Conservation (phyloP, 2,329 filamentous ascomycete genomes). For the Botrytis fragariae region DNA sequence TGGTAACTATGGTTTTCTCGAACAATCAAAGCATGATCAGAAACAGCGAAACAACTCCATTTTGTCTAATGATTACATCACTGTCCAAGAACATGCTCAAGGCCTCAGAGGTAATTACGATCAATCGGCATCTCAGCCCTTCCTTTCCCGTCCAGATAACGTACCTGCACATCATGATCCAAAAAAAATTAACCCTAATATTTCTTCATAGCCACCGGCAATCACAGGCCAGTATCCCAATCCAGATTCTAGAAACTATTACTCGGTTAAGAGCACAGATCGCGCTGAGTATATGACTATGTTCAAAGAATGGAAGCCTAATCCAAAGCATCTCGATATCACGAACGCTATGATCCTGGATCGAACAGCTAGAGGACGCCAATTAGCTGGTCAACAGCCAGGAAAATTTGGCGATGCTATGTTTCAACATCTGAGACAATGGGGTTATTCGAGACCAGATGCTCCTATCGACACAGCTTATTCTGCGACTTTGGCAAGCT, state of each 20-base stretch:
- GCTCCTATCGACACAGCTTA: background rate
- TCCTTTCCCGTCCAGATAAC: background rate
- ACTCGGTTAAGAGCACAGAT: background rate
- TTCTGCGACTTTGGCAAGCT: background rate
- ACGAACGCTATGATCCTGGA: background rate
- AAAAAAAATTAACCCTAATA: background rate
- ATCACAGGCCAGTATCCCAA: background rate
- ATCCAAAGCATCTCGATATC: background rate
- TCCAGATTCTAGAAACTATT: background rate
- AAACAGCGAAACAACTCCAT: background rate
- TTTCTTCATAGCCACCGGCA: background rate
- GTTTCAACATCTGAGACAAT: background rate
- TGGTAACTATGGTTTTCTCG: background rate
- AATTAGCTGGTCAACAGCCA: background rate
- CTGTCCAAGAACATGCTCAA: background rate
- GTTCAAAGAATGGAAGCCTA: background rate
- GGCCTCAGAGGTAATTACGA: background rate
- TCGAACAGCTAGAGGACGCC: background rate
- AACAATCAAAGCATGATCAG: background rate
- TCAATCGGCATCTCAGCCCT: background rate
- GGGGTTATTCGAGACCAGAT: background rate
- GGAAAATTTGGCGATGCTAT: accelerated
- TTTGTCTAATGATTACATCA: background rate
- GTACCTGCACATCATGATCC: background rate
- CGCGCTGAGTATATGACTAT: background rate